These are phyloP conservation scores for Diaporthe vaccinii DNA, from an alignment of 2,329 filamentous ascomycete species.

Conservation along the genomic window DNA sequence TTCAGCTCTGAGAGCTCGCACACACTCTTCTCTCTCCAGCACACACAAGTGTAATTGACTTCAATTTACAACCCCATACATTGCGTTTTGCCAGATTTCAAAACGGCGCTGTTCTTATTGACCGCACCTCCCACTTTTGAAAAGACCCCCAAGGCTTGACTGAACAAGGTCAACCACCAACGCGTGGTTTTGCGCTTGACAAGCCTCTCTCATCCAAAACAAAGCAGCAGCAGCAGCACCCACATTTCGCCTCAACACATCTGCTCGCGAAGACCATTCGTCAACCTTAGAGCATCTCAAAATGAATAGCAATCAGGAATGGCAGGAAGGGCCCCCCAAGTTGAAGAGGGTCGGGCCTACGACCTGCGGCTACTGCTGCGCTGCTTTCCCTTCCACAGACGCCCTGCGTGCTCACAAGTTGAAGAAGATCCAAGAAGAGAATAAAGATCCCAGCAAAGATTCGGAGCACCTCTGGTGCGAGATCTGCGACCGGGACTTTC, in stretches of 20 bases:
- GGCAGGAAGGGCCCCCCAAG: not conserved
- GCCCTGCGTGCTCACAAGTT: conserved; percentile 48
- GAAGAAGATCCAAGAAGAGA: conserved; percentile 45
- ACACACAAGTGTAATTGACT: no score
- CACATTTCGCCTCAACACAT: not conserved
- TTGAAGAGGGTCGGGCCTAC: not conserved
- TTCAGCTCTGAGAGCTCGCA: not conserved
- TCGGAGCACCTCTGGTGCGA: conserved; percentile 54
- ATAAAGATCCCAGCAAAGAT: not conserved
- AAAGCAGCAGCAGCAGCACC: not conserved
- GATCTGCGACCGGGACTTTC: conserved; percentile 54
- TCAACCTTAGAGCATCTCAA: not conserved
- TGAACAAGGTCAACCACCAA: not conserved
- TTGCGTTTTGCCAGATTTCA: not conserved
- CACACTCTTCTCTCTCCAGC: not conserved
- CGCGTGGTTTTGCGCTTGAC: not conserved
- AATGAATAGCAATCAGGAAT: not conserved
- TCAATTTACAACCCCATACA: not conserved
- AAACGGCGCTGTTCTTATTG: not conserved
- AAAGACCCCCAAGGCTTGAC: not conserved
- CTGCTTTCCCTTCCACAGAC: conserved; percentile 41
- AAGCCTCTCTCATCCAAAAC: not conserved
- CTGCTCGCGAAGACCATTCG: no score
- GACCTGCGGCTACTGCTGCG: conserved; percentile 40
- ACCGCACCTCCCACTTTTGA: not conserved